Percentiles rank a stretch among this genome's conserved stretches.
Conservation (phyloP, 495 filamentous ascomycete species). For the Penicillium antarcticum region DNA sequence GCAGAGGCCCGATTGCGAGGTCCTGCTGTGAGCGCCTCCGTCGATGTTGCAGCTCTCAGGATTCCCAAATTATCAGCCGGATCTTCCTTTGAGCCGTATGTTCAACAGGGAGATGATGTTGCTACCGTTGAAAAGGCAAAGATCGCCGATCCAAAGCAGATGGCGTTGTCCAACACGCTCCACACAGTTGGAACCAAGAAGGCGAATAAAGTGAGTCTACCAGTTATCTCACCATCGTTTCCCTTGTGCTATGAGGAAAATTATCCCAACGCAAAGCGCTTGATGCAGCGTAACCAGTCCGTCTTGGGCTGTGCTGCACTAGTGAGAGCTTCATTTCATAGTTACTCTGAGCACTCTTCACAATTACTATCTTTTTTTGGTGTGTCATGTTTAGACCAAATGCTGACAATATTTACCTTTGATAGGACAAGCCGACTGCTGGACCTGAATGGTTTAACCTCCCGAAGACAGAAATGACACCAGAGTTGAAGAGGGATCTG, state of each 20-base stretch:
- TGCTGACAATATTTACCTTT: constrained; percentile 30
- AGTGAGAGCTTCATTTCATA: constrained; percentile 84
- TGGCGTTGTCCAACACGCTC: constrained; percentile 38
- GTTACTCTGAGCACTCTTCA: constrained; percentile 87
- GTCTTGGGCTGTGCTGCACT: constrained; percentile 73
- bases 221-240: constrained; percentile 8
- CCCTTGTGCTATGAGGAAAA: constrained; percentile 65
- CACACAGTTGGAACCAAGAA: constrained; percentile 39
- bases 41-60: constrained; percentile 11
- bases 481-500: constrained; percentile 81
- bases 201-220: constrained; percentile 42
- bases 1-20: constrained; percentile 57
- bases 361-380: constrained; percentile 3
- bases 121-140: constrained; percentile 45
- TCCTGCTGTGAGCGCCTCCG: constrained; percentile 3
- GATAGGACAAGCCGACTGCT: constrained; percentile 55
- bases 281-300: constrained; percentile 63
- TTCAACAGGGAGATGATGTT: constrained; percentile 42
- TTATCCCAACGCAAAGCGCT: constrained; percentile 53
- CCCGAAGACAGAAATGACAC: constrained; percentile 75
- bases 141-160: constrained; percentile 39
- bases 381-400: constrained; percentile 2
- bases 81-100: constrained; percentile 43
- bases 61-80: constrained; percentile 44
- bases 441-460: constrained; percentile 78